Conservation (phyloP, 805 yeast genomes). For the Kuraishia borneana region DNA sequence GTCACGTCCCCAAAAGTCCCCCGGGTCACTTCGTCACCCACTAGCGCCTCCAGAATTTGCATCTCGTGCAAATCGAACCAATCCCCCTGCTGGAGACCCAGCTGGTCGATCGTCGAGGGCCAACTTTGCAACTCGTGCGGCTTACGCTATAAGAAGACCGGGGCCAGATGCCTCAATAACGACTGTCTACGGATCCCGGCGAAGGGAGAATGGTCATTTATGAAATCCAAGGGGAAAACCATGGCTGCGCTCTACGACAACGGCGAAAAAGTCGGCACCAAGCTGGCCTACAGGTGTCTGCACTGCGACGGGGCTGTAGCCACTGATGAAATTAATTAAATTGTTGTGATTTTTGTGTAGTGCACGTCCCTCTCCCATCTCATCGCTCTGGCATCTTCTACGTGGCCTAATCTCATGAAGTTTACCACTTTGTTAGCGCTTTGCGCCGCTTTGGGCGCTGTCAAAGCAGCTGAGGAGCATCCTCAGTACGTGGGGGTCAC, state of each 20-base stretch:
- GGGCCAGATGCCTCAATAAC: constrained; percentile 74
- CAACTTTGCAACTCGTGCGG: constrained; percentile 97
- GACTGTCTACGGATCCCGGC: constrained; percentile 86
- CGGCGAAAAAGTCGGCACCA: constrained; percentile 8
- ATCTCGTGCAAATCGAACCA: constrained; percentile 85
- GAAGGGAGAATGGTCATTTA: constrained; percentile 87
- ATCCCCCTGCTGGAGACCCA: constrained; percentile 98
- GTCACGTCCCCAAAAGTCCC: constrained; percentile 6
- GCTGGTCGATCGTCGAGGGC: constrained; percentile 88
- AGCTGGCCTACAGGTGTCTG: constrained; percentile 36
- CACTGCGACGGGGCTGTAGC: constrained; percentile 49
- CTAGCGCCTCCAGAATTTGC: constrained; percentile 41
- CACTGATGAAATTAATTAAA: too few species aligned
- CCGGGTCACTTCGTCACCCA: constrained; percentile 17
- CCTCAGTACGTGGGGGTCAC: constrained; percentile 27
- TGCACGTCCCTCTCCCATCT: too few species aligned
- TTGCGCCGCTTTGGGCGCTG: constrained; percentile 1
- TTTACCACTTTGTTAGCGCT: neutral
- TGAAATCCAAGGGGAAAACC: constrained; percentile 58
- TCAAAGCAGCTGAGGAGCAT: constrained; percentile 11
- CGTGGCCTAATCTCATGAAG: too few species aligned
- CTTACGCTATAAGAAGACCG: constrained; percentile 84
- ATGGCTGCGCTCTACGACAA: constrained; percentile 12
- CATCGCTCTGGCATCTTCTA: too few species aligned
- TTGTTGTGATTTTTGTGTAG: too few species aligned